Evolutionary conservation across 208 protist genomes (phyloP).

Genomic region (Acanthamoeba sp.): DNA sequence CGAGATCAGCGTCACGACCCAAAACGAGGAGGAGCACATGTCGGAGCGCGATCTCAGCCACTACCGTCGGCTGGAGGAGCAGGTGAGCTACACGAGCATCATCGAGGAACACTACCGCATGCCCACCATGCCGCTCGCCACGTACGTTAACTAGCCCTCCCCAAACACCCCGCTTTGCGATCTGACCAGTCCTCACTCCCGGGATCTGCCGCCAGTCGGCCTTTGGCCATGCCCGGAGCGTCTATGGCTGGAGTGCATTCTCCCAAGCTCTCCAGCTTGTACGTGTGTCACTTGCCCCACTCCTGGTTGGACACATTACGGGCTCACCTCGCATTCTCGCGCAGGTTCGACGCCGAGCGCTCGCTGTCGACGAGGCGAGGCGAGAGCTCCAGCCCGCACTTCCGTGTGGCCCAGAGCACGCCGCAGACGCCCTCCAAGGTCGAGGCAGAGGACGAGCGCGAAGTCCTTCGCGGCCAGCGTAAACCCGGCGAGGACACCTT

Average conservation of each 20-base stretch:
- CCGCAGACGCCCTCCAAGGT: neutral
- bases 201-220: neutral
- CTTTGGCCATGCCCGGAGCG: neutral
- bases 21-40: too few species aligned
- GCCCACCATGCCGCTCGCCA: constrained; percentile 24
- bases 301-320: neutral
- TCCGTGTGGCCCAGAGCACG: neutral
- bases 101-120: neutral
- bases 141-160: neutral
- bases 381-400: neutral
- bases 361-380: neutral
- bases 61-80: neutral
- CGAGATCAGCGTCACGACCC: too few species aligned
- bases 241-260: neutral
- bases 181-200: neutral
- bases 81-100: constrained; percentile 4
- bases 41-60: neutral
- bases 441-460: constrained; percentile 31
- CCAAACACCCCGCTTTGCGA: neutral
- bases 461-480: neutral
- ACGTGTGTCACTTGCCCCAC: too few species aligned
- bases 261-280: neutral
- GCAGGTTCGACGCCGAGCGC: neutral
- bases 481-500: neutral
- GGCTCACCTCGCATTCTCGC: neutral